Evolutionary conservation across 805 yeast species (phyloP).

Genomic region (Cyberlindnera japonica): DNA sequence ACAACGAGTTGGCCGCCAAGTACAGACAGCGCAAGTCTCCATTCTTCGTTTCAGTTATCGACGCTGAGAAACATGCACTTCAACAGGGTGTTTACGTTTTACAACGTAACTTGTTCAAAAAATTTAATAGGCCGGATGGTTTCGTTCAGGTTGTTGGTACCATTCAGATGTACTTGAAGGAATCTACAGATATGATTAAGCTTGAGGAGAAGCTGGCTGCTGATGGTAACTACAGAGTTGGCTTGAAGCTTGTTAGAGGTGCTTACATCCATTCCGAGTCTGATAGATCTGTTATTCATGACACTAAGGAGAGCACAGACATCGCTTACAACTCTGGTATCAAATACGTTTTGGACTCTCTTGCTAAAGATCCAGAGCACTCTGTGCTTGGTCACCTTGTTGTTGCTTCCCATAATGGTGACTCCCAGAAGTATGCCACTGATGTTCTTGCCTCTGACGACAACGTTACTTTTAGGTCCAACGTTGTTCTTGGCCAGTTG

Average conservation of each 20-base stretch:
- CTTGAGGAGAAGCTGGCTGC: constrained; percentile 64
- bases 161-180: constrained; percentile 84
- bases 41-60: constrained; percentile 73
- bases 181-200: constrained; percentile 57
- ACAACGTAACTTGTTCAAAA: constrained; percentile 74
- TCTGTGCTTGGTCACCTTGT: constrained; percentile 71
- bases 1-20: constrained; percentile 41
- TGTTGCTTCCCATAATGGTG: constrained; percentile 85
- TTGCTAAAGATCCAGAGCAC: constrained; percentile 36
- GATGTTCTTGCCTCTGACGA: constrained; percentile 38
- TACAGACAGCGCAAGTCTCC: constrained; percentile 70
- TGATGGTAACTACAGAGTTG: constrained; percentile 61
- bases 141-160: constrained; percentile 82
- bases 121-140: constrained; percentile 56
- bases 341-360: constrained; percentile 52
- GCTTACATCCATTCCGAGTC: constrained; percentile 92
- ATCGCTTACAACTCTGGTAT: constrained; percentile 69
- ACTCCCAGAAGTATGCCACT: constrained; percentile 72
- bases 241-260: constrained; percentile 90
- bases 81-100: constrained; percentile 90
- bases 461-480: constrained; percentile 38
- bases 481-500: constrained; percentile 83
- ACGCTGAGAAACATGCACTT: constrained; percentile 86
- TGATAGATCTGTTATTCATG: constrained; percentile 67
- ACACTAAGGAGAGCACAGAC: constrained; percentile 80